Evolutionary conservation across 306 rosid genomes (phyloP), one percentile per base, ranked within the genome.

Genomic region (Cyclanthera cordifolia): DNA sequence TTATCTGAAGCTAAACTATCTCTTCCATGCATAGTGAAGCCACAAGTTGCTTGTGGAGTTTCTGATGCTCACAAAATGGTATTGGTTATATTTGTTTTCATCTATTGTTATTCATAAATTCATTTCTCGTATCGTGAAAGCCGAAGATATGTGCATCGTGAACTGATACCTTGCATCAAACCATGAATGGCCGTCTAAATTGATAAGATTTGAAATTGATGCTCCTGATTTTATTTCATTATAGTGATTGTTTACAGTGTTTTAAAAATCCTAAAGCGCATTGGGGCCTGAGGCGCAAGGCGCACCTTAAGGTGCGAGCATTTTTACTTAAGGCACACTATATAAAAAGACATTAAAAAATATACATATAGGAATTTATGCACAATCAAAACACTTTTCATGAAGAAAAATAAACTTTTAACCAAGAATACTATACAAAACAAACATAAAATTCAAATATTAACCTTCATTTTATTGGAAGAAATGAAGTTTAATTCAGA

Each of bases 1-100:
- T 72, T 93, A 43, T 76, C 83, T 21, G 79, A 78, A 73, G 90
- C 95, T 68, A 82, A 77, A 63, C 57, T 93, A 78, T 70, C 83
- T 76, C 85, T 87, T 76, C 98, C 98, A 6, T 77, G 89, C 58
- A 89, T 93, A 41, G 88, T 87, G 78, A 93, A 93, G 82, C 95
- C 98, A n/a, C 84, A 87, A 79, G 91, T 87, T 84, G 95, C 98
- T 70, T 89, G 98, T 74, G 96, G 98, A 53, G 87, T 87, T 49
- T 77, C 89, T 55, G 81, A 83, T 74, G 90, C 96, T 49, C 98
- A 93, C 74, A 85, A 77, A 73, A 93, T 89, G 98, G 87, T 83
- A 83, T 69, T 51, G 5, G 4, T 45, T 49, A 3, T 34, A 56
- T 73, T 66, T 25, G 10, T 76, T 61, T 63, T 55, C 43, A 16